Conservation (phyloP, 2,329 filamentous ascomycete species). For the Eutypa lata region DNA sequence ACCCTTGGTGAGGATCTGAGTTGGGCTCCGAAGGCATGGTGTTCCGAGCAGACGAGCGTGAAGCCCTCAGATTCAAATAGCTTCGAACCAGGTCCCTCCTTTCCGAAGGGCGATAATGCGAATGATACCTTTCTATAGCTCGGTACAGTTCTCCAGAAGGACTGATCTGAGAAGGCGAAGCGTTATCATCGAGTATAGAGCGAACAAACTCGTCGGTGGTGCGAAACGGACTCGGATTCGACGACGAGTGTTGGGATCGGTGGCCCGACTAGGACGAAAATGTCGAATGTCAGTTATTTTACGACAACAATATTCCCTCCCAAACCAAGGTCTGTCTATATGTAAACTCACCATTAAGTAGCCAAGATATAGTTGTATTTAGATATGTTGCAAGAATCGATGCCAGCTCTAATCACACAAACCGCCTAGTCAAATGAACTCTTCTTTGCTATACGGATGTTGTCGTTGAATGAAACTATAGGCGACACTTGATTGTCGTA, state of each 20-base stretch:
- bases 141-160: conserved; percentile 41
- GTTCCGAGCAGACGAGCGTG: conserved; percentile 17
- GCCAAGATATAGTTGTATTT: not conserved
- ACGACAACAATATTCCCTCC: too few species aligned
- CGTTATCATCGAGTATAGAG: conserved; percentile 37
- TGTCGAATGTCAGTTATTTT: conserved; percentile 5
- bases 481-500: too few species aligned
- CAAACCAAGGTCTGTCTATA: too few species aligned
- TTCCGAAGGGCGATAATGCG: conserved; percentile 20
- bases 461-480: not conserved
- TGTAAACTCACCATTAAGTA: conserved; percentile 5
- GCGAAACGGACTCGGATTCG: conserved; percentile 21
- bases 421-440: too few species aligned
- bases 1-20: conserved; percentile 32
- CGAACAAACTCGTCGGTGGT: conserved; percentile 32
- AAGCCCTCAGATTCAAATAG: conserved; percentile 22
- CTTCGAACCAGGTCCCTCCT: conserved; percentile 19
- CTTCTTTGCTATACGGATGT: not conserved
- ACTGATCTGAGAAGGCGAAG: conserved; percentile 33
- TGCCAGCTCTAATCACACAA: not conserved
- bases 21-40: conserved; percentile 34
- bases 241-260: conserved; percentile 21
- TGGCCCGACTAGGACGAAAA: conserved; percentile 26
- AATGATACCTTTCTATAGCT: conserved; percentile 39
- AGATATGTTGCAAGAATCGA: not conserved